Conservation (phyloP, 768 basidiomycete species). For the Tubosaeta sp. region DNA sequence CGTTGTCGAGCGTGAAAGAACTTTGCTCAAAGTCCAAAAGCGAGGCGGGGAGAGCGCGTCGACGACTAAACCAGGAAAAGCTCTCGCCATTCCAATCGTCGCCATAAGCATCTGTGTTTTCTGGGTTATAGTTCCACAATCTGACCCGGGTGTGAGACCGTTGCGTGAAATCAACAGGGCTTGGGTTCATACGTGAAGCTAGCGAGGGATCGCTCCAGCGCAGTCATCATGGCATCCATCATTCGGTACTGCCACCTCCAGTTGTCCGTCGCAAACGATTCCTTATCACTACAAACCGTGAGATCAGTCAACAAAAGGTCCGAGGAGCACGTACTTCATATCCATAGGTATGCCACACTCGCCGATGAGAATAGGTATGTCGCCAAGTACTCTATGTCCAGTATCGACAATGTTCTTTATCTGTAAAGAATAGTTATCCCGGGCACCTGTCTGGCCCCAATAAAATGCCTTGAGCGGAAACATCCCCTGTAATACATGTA, state of each 20-base stretch:
- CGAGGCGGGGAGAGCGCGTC: slow-evolving; percentile 51
- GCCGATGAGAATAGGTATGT: slow-evolving; percentile 81
- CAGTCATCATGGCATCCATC: slow-evolving; percentile 93
- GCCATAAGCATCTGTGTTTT: slow-evolving; percentile 72
- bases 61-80: slow-evolving; percentile 87
- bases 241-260: slow-evolving; percentile 83
- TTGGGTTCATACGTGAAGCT: slow-evolving; percentile 73
- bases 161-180: background rate
- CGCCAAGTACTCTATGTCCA: slow-evolving; percentile 67
- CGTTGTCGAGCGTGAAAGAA: slow-evolving; percentile 73
- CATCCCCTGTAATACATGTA: slow-evolving; percentile 59
- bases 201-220: slow-evolving; percentile 67
- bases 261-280: slow-evolving; percentile 67
- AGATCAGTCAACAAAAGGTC: background rate
- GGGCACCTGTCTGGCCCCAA: slow-evolving; percentile 79
- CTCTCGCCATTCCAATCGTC: slow-evolving; percentile 97
- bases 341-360: slow-evolving; percentile 98
- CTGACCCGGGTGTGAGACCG: slow-evolving; percentile 35
- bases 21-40: slow-evolving; percentile 56
- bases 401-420: slow-evolving; percentile 73
- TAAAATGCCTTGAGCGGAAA: slow-evolving; percentile 78
- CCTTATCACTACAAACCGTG: slow-evolving; percentile 46
- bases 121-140: slow-evolving; percentile 93
- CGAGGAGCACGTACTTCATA: slow-evolving; percentile 66
- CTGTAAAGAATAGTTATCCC: slow-evolving; percentile 80